phyloP scores from a whole-genome alignment of 768 basidiomycete species.

The Auriscalpium vulgare region DNA sequence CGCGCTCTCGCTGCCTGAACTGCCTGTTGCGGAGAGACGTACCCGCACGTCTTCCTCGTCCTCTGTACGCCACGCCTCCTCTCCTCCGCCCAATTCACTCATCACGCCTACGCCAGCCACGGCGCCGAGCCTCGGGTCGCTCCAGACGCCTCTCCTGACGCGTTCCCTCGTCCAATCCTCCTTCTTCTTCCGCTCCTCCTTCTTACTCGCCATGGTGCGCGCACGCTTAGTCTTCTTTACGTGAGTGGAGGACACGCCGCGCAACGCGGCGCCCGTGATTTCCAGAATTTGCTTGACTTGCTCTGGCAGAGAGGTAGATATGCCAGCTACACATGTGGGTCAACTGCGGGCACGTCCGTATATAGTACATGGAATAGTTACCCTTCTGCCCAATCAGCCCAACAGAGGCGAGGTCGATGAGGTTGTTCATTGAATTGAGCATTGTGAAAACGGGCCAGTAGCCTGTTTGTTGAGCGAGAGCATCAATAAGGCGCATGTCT shows the following conservation, averaged over 20 bases:
- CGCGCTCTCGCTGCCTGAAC: constrained; percentile 1
- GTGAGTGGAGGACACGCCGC: constrained; percentile 48
- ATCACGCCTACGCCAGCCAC: constrained; percentile 84
- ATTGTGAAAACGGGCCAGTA: constrained; percentile 88
- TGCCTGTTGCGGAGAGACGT: not conserved
- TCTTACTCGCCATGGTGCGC: constrained; percentile 30
- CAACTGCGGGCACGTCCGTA: too few species aligned
- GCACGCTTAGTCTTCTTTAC: constrained; percentile 34
- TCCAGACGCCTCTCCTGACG: constrained; percentile 64
- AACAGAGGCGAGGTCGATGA: constrained; percentile 88
- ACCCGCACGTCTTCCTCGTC: constrained; percentile 22
- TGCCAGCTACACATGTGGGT: constrained; percentile 30
- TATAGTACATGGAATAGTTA: constrained; percentile 19
- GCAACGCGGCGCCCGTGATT: constrained; percentile 66
- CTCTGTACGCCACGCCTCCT: constrained; percentile 45
- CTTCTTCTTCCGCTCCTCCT: constrained; percentile 29
- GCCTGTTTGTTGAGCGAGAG: constrained; percentile 76
- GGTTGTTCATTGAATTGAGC: constrained; percentile 66
- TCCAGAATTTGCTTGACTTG: constrained; percentile 82
- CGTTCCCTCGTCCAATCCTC: constrained; percentile 33
- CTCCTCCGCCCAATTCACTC: constrained; percentile 76
- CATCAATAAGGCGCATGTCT: constrained; percentile 58
- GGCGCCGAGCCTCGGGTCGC: constrained; percentile 81
- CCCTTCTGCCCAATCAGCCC: constrained; percentile 96
- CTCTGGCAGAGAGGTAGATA: constrained; percentile 69